Evolutionary conservation across 768 basidiomycete genomes (phyloP), one percentile per base, ranked within the genome.

Genomic region (Pisolithus marmoratus): DNA sequence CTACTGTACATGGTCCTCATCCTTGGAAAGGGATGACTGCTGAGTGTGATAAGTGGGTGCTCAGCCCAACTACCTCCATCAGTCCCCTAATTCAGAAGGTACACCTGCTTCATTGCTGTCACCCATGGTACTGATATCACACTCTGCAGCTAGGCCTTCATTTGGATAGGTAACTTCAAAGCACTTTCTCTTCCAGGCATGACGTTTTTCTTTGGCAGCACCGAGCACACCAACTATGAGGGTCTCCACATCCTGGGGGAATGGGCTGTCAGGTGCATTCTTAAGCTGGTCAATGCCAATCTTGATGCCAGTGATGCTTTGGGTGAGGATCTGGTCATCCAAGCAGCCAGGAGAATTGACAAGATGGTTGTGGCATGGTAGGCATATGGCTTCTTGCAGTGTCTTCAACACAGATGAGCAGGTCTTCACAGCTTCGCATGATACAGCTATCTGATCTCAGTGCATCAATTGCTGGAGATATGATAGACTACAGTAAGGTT

Each of bases 321-420:
- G 90, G 89, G 81, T 4, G 74, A 74, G 63, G 73, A 79, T 41
- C 66, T 97, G 42, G 77, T 95, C 2, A 70, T 84, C 57, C 93
- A 96, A 59, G 83, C 83, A 0, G 84, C 91, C 15, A 80, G 78
- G 65, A 74, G 93, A 62, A 98, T 96, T 63, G 94, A 90, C 41
- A 74, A 73, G 63, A 98, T 94, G 89, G 90, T 94, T 0, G 96
- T 94, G 8, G 87, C 79, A 4, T 98, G 96, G 96, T 95, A 99
- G 69, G 91, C 82, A 7, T 89, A 87, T 66, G 92, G 92, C 1
- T 94, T 90, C 65, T 91, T 93, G 91, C 90, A 93, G 92, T 0
- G 95, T 99, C 36, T 91, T 99, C 60, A 98, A 98, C 63, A 95
- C 94, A 2, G 95, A 97, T 72, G 96, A 95, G 88, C 88, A 58